phyloP scores from a whole-genome alignment of 2,329 filamentous ascomycete genomes.

The Fusarium tanahbumbuense region DNA sequence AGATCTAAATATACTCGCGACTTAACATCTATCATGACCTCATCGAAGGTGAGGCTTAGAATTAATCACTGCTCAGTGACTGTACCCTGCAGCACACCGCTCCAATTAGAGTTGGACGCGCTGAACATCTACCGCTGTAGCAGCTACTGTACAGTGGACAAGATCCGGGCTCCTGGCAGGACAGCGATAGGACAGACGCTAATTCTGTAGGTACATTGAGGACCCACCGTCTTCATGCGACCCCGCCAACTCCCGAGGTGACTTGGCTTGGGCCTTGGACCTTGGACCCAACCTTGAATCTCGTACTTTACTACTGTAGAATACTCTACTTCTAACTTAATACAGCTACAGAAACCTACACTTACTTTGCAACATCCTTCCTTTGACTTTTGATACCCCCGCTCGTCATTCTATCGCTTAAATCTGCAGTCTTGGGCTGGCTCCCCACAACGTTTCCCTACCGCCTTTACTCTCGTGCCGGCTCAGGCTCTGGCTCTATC shows the following conservation, averaged over 20 bases:
- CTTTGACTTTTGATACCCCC: conserved; percentile 29
- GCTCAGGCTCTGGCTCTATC: neutral
- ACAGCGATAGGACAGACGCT: neutral
- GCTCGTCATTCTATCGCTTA: conserved; percentile 14
- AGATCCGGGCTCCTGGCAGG: neutral
- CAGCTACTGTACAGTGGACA: neutral
- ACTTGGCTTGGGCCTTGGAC: neutral
- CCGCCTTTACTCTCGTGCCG: conserved; percentile 15
- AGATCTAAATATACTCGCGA: conserved; percentile 31
- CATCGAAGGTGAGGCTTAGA: conserved; percentile 34
- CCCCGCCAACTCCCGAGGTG: conserved; percentile 7
- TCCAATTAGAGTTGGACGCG: neutral
- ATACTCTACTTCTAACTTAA: neutral
- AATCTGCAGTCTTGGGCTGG: neutral
- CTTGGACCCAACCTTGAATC: conserved; percentile 2
- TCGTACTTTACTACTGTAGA: conserved; percentile 3
- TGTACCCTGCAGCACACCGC: conserved; percentile 16
- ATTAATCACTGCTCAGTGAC: conserved; percentile 1
- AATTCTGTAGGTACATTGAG: neutral
- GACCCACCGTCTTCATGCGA: conserved; percentile 10
- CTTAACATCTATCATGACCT: conserved; percentile 38
- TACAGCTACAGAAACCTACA: conserved; percentile 7
- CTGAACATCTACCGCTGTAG: neutral
- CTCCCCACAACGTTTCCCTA: neutral
- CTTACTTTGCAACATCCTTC: conserved; percentile 20